These are phyloP conservation scores for Adansonia rubrostipa DNA, from an alignment of 441 rosid genomes.

Conservation along the genomic window DNA sequence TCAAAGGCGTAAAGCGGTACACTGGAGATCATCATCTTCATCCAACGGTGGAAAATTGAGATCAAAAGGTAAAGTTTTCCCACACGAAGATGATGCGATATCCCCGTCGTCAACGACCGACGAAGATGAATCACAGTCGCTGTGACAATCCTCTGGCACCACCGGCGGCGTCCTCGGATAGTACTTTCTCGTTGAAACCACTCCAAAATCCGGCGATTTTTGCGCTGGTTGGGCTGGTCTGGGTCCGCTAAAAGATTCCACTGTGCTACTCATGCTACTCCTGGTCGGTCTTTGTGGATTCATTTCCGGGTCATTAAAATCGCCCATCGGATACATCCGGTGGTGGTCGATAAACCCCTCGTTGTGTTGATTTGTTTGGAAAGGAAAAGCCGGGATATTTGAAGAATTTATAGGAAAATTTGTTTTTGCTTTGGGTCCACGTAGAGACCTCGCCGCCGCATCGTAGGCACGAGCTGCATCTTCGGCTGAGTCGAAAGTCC, in stretches of 20 bases:
- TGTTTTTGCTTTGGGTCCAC: conserved; percentile 69
- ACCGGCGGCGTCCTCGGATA: conserved; percentile 59
- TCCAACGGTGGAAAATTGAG: conserved; percentile 89
- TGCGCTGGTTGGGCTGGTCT: conserved; percentile 35
- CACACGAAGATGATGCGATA: conserved; percentile 39
- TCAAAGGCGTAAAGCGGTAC: conserved; percentile 87
- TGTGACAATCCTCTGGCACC: conserved; percentile 77
- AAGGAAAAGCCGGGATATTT: conserved; percentile 23
- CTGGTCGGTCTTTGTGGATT: conserved; percentile 65
- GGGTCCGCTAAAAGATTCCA: conserved; percentile 90
- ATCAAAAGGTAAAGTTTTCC: conserved; percentile 64
- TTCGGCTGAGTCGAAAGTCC: conserved; percentile 70
- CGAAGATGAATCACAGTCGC: conserved; percentile 93
- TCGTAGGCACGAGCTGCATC: conserved; percentile 77
- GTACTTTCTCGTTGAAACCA: conserved; percentile 42
- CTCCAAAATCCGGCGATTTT: conserved; percentile 26
- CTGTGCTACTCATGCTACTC: conserved; percentile 96
- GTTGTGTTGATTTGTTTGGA: conserved; percentile 29
- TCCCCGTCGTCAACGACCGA: conserved; percentile 76
- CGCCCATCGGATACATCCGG: conserved; percentile 46
- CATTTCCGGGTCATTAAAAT: conserved; percentile 36
- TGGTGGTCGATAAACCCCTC: conserved; percentile 53
- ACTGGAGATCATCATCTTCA: conserved; percentile 67
- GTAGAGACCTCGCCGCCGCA: conserved; percentile 58
- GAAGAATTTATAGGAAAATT: conserved; percentile 46